Base-by-base conservation (phyloP, 2,329 filamentous ascomycete genomes). In the Lachnellula cervina region DNA sequence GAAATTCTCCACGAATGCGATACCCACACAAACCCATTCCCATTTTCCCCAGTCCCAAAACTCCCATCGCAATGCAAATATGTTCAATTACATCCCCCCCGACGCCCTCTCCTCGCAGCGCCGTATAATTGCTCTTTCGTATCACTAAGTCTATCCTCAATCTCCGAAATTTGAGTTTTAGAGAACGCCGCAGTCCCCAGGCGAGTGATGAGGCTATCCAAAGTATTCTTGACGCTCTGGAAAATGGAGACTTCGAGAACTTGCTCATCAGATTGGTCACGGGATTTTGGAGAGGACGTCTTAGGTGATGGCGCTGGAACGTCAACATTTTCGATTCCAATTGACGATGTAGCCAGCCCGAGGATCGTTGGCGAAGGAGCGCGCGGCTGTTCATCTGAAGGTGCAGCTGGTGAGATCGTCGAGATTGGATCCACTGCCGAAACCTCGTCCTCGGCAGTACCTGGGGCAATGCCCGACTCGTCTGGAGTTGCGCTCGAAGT, bases 61-160 rank as follows among this genome's bases (percentile, higher is more conserved):
- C 60, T 60, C 64, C 60, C 44, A 43, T 58, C 54, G 48, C 58
- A 58, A 65, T 63, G 62, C 57, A 54, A 59, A 49, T 46, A 11
- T 32, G 9, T 32, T 28, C 3, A 46, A 57, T 55, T 51, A 57
- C 53, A 38, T 49, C 9, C 55, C 49, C 19, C 7, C 47, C 23
- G 17, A 57, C 78, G 71, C 38, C 81, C 79, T 59, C 87, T 78
- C 64, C 76, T 76, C 64, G 84, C 84, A 16, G 89, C 89, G 54
- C 86, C 82, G 69, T 88, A 88, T 51, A 92, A 78, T 69, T 88
- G 84, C 60, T 81, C 79, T 70, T 88, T 86, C 61, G 93, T 82
- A 69, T 93, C 87, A 75, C 92, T 89, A 68, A 94, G 77, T 64
- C 90, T 74, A 67, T 92, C 87, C 66, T 94, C 89, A 62, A 94